Evolutionary conservation across 768 basidiomycete genomes (phyloP).

Genomic region (Pseudohyphozyma bogoriensis): DNA sequence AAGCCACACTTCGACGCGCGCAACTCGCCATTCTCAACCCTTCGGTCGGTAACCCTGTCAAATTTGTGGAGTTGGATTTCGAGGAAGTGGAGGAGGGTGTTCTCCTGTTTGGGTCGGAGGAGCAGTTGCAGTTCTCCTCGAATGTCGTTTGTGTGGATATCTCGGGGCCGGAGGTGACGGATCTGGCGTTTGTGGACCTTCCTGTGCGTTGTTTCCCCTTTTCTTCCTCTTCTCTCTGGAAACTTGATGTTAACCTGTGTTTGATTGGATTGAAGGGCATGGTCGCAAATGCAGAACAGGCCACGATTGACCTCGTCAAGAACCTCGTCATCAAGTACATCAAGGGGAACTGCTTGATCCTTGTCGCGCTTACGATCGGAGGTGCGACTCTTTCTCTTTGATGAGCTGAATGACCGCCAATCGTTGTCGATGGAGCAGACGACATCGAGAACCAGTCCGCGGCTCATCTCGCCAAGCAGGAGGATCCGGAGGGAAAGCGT

Average conservation of each 20-base stretch:
- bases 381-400: slow-evolving; percentile 41
- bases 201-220: slow-evolving; percentile 11
- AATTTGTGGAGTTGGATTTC: slow-evolving; percentile 22
- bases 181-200: slow-evolving; percentile 36
- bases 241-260: too few relatives aligned
- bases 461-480: slow-evolving; percentile 47
- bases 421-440: too few relatives aligned
- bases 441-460: slow-evolving; percentile 60
- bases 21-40: slow-evolving; percentile 49
- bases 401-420: not conserved
- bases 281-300: slow-evolving; percentile 40
- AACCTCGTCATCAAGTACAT: slow-evolving; percentile 48
- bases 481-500: slow-evolving; percentile 49
- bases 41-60: not conserved
- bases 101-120: slow-evolving; percentile 24
- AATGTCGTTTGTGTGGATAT: slow-evolving; percentile 47
- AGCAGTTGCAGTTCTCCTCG: slow-evolving; percentile 39
- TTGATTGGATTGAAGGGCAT: slow-evolving; percentile 39
- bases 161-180: slow-evolving; percentile 42
- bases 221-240: not conserved
- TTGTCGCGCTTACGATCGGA: slow-evolving; percentile 57
- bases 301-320: slow-evolving; percentile 43
- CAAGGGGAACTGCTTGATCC: slow-evolving; percentile 49
- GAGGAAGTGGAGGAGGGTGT: not conserved
- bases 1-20: slow-evolving; percentile 50